These are phyloP conservation scores for Neurospora sublineolata DNA, from an alignment of 495 filamentous ascomycete genomes.

Conservation along the genomic window DNA sequence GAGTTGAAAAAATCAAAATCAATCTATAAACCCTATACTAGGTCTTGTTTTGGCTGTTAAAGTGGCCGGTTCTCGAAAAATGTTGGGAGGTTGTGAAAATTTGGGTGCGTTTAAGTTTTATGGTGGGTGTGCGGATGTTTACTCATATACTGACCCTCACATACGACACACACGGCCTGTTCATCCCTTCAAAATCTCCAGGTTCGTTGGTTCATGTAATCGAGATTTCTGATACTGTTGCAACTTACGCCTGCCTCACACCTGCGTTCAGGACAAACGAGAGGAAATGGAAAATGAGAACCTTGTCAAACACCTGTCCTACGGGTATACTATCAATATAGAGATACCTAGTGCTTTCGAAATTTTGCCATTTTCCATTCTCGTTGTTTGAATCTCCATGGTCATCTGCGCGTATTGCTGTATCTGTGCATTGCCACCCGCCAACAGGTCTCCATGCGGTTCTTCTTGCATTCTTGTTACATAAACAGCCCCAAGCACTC, in stretches of 20 bases:
- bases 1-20: too few species aligned
- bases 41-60: too few species aligned
- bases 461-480: not conserved
- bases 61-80: too few species aligned
- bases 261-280: not conserved
- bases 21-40: too few species aligned
- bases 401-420: too few species aligned
- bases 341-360: not conserved
- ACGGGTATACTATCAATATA: not conserved
- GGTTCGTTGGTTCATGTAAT: not conserved
- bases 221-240: not conserved
- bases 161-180: not conserved
- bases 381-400: too few species aligned
- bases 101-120: too few species aligned
- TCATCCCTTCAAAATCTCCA: not conserved
- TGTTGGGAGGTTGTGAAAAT: too few species aligned
- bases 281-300: not conserved
- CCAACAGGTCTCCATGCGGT: not conserved
- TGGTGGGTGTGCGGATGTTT: too few species aligned
- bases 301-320: not conserved
- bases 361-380: too few species aligned
- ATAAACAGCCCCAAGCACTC: not conserved
- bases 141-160: not conserved
- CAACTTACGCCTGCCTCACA: not conserved
- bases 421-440: not conserved